phyloP scores from a whole-genome alignment of 768 basidiomycete genomes.

The Boletus patriciae region DNA sequence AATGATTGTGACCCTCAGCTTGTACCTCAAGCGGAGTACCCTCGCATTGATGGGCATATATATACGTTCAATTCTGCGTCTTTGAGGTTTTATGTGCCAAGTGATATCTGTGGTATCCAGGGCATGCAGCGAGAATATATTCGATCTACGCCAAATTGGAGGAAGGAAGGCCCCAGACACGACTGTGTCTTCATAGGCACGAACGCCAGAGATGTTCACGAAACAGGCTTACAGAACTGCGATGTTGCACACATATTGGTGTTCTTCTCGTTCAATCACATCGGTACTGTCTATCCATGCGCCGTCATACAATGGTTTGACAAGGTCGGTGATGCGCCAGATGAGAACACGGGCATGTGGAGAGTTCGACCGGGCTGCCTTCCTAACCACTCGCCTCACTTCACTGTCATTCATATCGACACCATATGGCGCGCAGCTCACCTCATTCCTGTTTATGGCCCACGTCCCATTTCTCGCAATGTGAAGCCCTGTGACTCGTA shows the following conservation, averaged over 20 bases:
- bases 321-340: background rate
- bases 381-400: background rate
- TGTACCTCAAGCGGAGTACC: background rate
- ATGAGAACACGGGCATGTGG: constrained; percentile 1
- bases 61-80: background rate
- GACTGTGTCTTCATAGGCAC: background rate
- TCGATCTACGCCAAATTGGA: background rate
- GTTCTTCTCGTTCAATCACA: background rate
- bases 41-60: background rate
- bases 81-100: background rate
- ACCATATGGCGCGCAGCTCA: background rate
- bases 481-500: background rate
- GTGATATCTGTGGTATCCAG: background rate
- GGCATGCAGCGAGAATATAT: background rate
- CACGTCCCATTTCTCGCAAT: background rate
- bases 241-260: too few species aligned
- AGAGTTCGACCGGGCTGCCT: background rate
- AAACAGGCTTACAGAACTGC: too few species aligned
- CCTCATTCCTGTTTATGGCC: background rate
- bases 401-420: background rate
- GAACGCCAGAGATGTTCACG: background rate
- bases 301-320: background rate
- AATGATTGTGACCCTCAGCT: background rate
- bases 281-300: background rate
- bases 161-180: background rate